These are phyloP conservation scores for Ophiocordyceps camponoti-floridani DNA, from an alignment of 2,329 filamentous ascomycete species.

Conservation along the genomic window DNA sequence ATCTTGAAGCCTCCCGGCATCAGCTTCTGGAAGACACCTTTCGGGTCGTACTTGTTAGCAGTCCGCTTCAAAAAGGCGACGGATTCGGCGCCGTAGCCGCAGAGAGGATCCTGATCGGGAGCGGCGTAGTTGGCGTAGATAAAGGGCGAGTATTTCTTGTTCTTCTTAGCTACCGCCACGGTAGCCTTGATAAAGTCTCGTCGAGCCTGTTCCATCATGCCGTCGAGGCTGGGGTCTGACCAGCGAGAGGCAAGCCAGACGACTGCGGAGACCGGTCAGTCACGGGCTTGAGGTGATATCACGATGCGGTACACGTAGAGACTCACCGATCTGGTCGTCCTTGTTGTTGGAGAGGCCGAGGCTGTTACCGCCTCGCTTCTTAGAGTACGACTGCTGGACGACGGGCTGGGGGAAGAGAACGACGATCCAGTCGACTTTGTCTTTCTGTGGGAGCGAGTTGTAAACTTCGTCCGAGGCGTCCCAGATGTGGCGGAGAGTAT, in stretches of 20 bases:
- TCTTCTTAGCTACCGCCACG: conserved; percentile 5
- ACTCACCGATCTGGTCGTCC: background rate
- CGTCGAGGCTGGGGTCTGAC: background rate
- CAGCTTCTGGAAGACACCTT: conserved; percentile 14
- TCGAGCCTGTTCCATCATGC: background rate
- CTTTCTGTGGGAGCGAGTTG: background rate
- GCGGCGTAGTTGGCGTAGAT: conserved; percentile 24
- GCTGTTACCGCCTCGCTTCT: conserved; percentile 1
- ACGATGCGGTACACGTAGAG: background rate
- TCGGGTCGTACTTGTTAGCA: conserved; percentile 13
- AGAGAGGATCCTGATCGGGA: conserved; percentile 12
- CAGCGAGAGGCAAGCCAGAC: background rate
- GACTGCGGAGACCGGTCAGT: background rate
- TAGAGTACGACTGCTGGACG: background rate
- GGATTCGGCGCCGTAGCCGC: conserved; percentile 17
- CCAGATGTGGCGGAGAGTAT: background rate
- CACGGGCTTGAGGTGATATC: background rate
- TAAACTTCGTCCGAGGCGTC: background rate
- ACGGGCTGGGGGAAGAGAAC: background rate
- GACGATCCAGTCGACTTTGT: background rate
- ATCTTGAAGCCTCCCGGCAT: conserved; percentile 1
- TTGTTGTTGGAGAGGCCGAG: background rate
- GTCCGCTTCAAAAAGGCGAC: conserved; percentile 10
- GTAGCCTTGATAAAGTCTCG: background rate
- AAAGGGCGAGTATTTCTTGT: conserved; percentile 12